These are phyloP conservation scores for Lithospermum erythrorhizon DNA, from an alignment of 257 asterid genomes.

Conservation along the genomic window DNA sequence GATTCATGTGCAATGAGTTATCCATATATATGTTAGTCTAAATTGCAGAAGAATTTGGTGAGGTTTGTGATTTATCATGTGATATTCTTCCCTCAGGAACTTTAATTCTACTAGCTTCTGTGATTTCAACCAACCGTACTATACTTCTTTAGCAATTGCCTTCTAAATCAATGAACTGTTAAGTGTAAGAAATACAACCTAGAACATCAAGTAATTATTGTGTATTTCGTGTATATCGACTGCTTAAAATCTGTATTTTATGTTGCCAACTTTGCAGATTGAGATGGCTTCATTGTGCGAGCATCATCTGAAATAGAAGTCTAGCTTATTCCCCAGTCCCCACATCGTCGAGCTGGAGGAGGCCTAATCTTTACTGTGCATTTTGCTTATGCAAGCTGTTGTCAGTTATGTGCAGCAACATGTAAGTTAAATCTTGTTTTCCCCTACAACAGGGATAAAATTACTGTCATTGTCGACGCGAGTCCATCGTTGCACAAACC, in stretches of 20 bases:
- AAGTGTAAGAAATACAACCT: no score
- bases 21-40: no score
- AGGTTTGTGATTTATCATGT: no score
- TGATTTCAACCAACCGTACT: no score
- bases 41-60: no score
- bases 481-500: no score
- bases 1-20: not conserved
- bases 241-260: not conserved
- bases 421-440: not conserved
- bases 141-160: no score
- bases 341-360: not conserved
- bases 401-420: not conserved
- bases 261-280: not conserved
- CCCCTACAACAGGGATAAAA: not conserved
- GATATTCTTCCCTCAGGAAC: no score
- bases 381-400: not conserved
- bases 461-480: not conserved
- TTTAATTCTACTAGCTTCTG: no score
- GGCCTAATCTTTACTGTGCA: not conserved
- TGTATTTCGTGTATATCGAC: not conserved
- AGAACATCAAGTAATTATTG: no score
- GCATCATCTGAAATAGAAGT: not conserved
- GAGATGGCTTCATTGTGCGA: conserved; percentile 5
- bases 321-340: not conserved
- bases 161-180: no score